Conservation (phyloP, 352 stramenopile species). For the Pythium aristosporum region DNA sequence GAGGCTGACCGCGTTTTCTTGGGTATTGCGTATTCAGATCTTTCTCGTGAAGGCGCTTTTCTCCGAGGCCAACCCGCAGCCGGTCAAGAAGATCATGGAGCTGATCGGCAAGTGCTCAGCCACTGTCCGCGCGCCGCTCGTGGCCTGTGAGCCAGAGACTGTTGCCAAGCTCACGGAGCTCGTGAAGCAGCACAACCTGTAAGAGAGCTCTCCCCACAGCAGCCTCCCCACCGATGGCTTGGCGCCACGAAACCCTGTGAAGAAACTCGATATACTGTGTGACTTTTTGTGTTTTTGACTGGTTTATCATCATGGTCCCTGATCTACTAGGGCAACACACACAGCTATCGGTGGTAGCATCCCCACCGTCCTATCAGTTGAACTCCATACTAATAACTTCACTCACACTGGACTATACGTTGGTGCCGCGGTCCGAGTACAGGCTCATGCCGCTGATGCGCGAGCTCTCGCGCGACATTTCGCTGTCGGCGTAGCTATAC, state of each 20-base stretch:
- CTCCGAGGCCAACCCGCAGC: slow-evolving; percentile 90
- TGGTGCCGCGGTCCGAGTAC: slow-evolving; percentile 27
- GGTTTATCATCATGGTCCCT: background rate
- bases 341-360: too few relatives aligned
- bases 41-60: slow-evolving; percentile 91
- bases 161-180: slow-evolving; percentile 60
- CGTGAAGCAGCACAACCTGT: slow-evolving; percentile 74
- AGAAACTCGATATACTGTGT: background rate
- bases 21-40: slow-evolving; percentile 46
- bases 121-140: slow-evolving; percentile 72
- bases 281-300: background rate
- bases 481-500: slow-evolving; percentile 37
- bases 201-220: slow-evolving; percentile 13
- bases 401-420: slow-evolving; percentile 11
- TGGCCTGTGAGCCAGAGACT: slow-evolving; percentile 67
- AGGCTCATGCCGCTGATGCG: slow-evolving; percentile 54
- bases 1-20: background rate
- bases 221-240: too few relatives aligned
- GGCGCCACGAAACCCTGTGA: too few relatives aligned
- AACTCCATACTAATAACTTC: slow-evolving; percentile 11
- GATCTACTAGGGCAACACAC: too few relatives aligned
- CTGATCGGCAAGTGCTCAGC: slow-evolving; percentile 84
- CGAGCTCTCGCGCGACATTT: slow-evolving; percentile 40
- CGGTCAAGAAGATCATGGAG: slow-evolving; percentile 90
- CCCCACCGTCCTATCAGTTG: too few relatives aligned